phyloP scores from a whole-genome alignment of 106 monocot genomes.

The Dactylorhiza incarnata region DNA sequence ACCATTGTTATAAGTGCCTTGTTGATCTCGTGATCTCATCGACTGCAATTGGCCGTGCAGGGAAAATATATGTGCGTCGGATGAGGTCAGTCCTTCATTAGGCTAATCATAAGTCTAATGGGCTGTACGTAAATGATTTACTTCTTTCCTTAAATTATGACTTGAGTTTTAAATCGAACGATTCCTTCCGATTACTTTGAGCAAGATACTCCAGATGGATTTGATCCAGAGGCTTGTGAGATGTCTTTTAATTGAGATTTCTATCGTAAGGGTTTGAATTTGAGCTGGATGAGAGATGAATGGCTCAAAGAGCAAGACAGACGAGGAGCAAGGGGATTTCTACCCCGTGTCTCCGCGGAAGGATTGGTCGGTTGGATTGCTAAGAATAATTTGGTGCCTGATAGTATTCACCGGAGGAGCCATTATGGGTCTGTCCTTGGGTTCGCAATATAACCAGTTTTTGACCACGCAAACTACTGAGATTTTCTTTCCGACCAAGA shows the following conservation, averaged over 20 bases:
- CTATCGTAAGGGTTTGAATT: background rate
- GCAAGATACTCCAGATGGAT: background rate
- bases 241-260: background rate
- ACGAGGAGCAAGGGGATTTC: conserved; percentile 28
- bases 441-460: conserved; percentile 33
- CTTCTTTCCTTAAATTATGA: background rate
- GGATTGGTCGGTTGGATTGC: conserved; percentile 42
- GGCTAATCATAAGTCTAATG: background rate
- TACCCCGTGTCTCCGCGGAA: conserved; percentile 36
- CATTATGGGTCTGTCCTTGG: conserved; percentile 50
- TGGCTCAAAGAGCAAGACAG: conserved; percentile 16
- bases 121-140: background rate
- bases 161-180: background rate
- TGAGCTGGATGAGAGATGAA: conserved; percentile 23
- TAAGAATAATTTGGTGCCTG: conserved; percentile 40
- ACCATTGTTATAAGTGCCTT: background rate
- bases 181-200: background rate
- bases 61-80: background rate
- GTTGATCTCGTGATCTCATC: background rate
- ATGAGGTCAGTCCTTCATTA: background rate
- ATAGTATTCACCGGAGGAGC: conserved; percentile 71
- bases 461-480: conserved; percentile 25
- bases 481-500: conserved; percentile 45
- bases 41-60: background rate
- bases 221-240: background rate